Evolutionary conservation across 2,329 filamentous ascomycete species (phyloP).

Genomic region (Ceratocystis variospora): DNA sequence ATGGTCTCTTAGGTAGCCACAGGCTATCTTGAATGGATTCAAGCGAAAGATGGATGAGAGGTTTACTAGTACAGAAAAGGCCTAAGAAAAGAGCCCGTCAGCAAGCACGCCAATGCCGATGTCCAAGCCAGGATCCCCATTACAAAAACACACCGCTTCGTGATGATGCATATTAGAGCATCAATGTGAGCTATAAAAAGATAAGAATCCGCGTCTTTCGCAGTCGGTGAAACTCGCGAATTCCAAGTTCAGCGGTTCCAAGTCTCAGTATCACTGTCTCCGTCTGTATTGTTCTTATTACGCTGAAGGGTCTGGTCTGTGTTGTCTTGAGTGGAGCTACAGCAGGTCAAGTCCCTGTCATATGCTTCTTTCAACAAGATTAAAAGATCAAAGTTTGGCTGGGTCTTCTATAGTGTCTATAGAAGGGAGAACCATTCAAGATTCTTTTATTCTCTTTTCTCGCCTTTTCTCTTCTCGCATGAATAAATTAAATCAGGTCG

Average conservation of each 20-base stretch:
- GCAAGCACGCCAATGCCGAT: no score
- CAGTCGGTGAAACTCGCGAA: neutral
- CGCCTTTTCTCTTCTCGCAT: neutral
- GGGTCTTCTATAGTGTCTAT: neutral
- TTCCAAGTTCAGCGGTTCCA: neutral
- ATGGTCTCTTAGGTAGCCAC: neutral
- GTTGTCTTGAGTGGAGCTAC: slow-evolving; percentile 5
- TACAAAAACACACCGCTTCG: neutral
- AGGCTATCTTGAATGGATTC: no score
- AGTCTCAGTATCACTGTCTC: neutral
- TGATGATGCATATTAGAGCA: neutral
- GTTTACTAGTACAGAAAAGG: neutral
- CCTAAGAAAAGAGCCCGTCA: neutral
- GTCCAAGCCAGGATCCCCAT: slow-evolving; percentile 4
- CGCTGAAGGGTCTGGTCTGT: slow-evolving; percentile 4
- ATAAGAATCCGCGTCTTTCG: neutral
- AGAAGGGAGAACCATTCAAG: neutral
- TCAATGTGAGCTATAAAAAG: neutral
- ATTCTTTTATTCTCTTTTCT: slow-evolving; percentile 1
- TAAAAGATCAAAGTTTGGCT: neutral
- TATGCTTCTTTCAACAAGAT: slow-evolving; percentile 3
- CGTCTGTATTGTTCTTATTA: neutral
- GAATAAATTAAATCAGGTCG: neutral
- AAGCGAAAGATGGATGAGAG: no score
- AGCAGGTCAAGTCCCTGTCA: slow-evolving; percentile 1